Evolutionary conservation across 371 early-diverging fungal genomes (phyloP).

Genomic region (Lichtheimia corymbifera): DNA sequence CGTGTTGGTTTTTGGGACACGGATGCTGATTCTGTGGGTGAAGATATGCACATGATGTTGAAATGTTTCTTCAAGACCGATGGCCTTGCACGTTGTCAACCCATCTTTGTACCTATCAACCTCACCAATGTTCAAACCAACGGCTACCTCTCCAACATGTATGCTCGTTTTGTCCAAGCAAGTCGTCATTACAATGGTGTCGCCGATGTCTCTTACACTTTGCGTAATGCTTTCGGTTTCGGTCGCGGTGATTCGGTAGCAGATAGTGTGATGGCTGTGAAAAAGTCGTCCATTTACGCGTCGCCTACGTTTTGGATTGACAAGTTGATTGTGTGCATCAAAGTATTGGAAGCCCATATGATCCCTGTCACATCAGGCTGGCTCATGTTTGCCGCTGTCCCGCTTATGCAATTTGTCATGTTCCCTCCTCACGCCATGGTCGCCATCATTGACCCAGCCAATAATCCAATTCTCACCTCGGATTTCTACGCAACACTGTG

Average conservation of each 20-base stretch:
- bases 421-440: constrained; percentile 41
- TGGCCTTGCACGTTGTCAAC: constrained; percentile 63
- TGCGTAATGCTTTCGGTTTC: constrained; percentile 28
- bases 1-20: constrained; percentile 80
- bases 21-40: constrained; percentile 78
- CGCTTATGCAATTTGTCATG: constrained; percentile 50
- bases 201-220: constrained; percentile 59
- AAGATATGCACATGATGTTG: constrained; percentile 87
- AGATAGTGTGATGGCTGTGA: constrained; percentile 17
- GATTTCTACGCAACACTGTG: constrained; percentile 47
- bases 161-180: constrained; percentile 71
- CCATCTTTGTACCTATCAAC: constrained; percentile 79
- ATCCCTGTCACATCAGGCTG: constrained; percentile 57
- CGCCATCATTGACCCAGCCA: constrained; percentile 32
- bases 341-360: constrained; percentile 57
- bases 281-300: constrained; percentile 40
- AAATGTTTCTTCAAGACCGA: constrained; percentile 79
- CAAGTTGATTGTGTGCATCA: constrained; percentile 44
- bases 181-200: constrained; percentile 69
- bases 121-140: constrained; percentile 71
- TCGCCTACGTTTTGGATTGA: constrained; percentile 38
- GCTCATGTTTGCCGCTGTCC: constrained; percentile 62
- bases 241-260: neutral
- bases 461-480: constrained; percentile 46
- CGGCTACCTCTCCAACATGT: constrained; percentile 55